Conservation (phyloP, 1,284 basidiomycete species). For the Sanghuangporus sanghuang region DNA sequence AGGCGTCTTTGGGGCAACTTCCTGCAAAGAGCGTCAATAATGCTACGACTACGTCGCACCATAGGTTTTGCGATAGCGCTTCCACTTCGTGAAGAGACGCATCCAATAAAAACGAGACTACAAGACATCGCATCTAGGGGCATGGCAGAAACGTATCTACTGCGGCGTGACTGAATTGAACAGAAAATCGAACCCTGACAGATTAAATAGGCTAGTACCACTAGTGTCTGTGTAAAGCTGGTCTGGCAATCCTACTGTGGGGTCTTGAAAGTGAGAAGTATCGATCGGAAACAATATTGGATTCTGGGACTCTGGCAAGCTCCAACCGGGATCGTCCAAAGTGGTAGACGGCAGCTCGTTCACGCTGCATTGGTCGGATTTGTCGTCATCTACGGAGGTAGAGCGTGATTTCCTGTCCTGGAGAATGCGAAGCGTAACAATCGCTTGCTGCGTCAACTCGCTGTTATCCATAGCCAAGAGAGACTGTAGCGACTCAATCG, state of each 20-base stretch:
- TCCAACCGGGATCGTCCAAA: not conserved
- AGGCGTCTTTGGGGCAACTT: no score
- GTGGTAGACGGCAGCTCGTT: not conserved
- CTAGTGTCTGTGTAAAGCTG: not conserved
- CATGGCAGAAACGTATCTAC: not conserved
- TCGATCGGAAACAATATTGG: not conserved
- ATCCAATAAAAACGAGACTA: no score
- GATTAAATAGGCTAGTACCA: not conserved
- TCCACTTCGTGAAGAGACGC: no score
- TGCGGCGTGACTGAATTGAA: not conserved
- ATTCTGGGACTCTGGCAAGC: not conserved
- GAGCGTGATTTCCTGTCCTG: constrained; percentile 2
- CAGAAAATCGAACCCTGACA: constrained; percentile 3
- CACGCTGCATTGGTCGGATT: not conserved
- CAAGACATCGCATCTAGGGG: no score
- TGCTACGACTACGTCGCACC: no score
- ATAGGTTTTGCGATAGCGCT: no score
- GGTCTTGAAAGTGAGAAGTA: not conserved
- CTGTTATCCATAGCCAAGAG: constrained; percentile 7
- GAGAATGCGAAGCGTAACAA: constrained; percentile 10
- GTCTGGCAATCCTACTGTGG: not conserved
- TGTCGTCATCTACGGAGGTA: not conserved
- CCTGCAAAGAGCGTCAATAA: no score
- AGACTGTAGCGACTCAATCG: constrained; percentile 9
- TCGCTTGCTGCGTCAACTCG: constrained; percentile 10